Evolutionary conservation across 2,329 filamentous ascomycete genomes (phyloP).

Genomic region (Verticillium nonalfalfae): DNA sequence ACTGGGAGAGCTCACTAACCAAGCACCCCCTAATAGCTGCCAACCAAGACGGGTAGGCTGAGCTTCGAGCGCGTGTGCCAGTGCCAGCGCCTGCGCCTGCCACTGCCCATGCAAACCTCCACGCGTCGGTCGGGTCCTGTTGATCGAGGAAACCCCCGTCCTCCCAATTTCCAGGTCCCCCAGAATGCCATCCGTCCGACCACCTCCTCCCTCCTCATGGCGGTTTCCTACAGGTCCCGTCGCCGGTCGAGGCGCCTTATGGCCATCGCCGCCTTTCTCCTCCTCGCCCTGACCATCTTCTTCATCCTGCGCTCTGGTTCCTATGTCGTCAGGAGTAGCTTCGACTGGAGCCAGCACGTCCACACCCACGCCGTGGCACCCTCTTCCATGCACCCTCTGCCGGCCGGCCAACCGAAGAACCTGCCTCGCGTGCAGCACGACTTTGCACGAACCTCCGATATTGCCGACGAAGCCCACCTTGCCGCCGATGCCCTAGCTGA

Average conservation of each 20-base stretch:
- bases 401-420: slow-evolving; percentile 1
- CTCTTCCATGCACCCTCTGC: slow-evolving; percentile 6
- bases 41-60: not conserved
- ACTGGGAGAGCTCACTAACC: no score
- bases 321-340: slow-evolving; percentile 7
- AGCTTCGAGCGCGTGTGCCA: not conserved
- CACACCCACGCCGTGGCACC: slow-evolving; percentile 1
- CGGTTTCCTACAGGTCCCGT: slow-evolving; percentile 7
- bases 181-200: not conserved
- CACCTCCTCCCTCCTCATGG: slow-evolving; percentile 3
- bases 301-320: not conserved
- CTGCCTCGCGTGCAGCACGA: slow-evolving; percentile 10
- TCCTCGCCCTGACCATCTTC: slow-evolving; percentile 5
- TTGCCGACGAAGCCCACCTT: not conserved
- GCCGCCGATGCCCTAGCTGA: not conserved
- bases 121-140: not conserved
- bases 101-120: not conserved
- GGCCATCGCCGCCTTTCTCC: slow-evolving; percentile 4
- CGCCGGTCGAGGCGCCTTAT: slow-evolving; percentile 10
- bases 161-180: not conserved
- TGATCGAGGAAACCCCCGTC: not conserved
- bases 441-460: not conserved
- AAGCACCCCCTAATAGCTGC: no score
- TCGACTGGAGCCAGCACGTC: slow-evolving; percentile 9
- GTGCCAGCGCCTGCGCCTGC: not conserved